These are phyloP conservation scores for Aspergillus sp. DNA, from an alignment of 2,329 filamentous ascomycete species.

Conservation along the genomic window DNA sequence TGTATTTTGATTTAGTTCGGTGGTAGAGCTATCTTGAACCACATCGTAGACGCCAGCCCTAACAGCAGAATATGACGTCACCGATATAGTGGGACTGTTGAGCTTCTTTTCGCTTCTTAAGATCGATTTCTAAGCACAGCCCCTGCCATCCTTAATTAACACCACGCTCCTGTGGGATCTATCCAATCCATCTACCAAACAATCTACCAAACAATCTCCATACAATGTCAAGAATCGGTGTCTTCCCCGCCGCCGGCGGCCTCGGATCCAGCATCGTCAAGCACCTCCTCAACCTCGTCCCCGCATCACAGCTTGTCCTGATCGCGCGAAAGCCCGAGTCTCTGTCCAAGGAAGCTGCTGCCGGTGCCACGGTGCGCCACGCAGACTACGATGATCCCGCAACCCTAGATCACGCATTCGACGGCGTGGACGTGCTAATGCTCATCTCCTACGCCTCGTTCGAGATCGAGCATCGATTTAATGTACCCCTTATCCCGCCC, in stretches of 20 bases:
- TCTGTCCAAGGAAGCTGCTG: constrained; percentile 12
- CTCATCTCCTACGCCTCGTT: constrained; percentile 57
- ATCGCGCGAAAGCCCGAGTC: constrained; percentile 42
- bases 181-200: background rate
- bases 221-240: constrained; percentile 24
- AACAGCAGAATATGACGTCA: too few relatives aligned
- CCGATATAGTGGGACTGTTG: too few relatives aligned
- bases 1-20: too few relatives aligned
- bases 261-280: constrained; percentile 53
- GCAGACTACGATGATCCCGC: constrained; percentile 53
- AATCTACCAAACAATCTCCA: background rate
- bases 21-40: too few relatives aligned
- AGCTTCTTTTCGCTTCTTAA: background rate
- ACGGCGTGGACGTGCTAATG: constrained; percentile 53
- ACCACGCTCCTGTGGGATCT: background rate
- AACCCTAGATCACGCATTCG: constrained; percentile 50
- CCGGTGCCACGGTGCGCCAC: constrained; percentile 29
- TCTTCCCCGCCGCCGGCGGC: constrained; percentile 54
- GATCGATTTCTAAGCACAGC: background rate
- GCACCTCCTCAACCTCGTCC: constrained; percentile 48
- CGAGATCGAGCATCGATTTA: constrained; percentile 47
- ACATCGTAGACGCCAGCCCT: too few relatives aligned
- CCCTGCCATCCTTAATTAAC: too few relatives aligned
- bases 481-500: constrained; percentile 29
- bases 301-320: constrained; percentile 49